Evolutionary conservation across 2,329 filamentous ascomycete species (phyloP), one percentile per base, ranked within the genome.

Genomic region (Paraconiothyrium brasiliense): DNA sequence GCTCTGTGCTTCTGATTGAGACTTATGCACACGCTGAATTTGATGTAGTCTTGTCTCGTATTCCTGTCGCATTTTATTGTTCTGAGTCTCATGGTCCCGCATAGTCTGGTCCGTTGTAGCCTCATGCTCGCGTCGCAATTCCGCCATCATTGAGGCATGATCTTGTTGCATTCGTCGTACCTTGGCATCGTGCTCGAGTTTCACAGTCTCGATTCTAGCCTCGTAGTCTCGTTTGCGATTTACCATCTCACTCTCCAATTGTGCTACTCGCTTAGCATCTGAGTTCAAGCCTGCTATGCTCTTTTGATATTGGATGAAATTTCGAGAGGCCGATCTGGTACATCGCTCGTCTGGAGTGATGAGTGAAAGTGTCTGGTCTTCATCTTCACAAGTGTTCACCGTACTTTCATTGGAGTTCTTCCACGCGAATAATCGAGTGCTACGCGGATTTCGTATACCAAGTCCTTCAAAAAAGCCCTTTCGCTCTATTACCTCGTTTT

Each of bases 21-120:
- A 22, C 20, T 52, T 30, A n/a, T 51, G 47, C 46, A 43, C 55
- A n/a, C 9, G 22, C 13, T 49, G 24, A 16, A 1, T 16, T 20
- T 58, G 58, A 22, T 61, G 20, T 14, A 43, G 51, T 14, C 39
- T 57, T 41, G 30, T 51, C 37, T 50, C 24, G 8, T 30, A 13
- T 1, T 30, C 14, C 34, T 20, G 7, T 32, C 41, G 20, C n/a
- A 9, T 9, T 2, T 20, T 27, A 2, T 30, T 27, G 27, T 11
- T 46, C 22, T 30, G 37, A 8, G 39, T 11, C 22, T 55, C 24
- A n/a, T 32, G 44, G 24, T 16, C 24, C 27, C 6, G 27, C 27
- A 30, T 30, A 30, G 27, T 30, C 27, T 30, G 27, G 39, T 49
- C 16, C 32, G 22, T 7, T 52, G 35, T 16, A 32, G 47, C 8